These are phyloP conservation scores for Lactarius indigo DNA, from an alignment of 768 basidiomycete species.

Conservation along the genomic window DNA sequence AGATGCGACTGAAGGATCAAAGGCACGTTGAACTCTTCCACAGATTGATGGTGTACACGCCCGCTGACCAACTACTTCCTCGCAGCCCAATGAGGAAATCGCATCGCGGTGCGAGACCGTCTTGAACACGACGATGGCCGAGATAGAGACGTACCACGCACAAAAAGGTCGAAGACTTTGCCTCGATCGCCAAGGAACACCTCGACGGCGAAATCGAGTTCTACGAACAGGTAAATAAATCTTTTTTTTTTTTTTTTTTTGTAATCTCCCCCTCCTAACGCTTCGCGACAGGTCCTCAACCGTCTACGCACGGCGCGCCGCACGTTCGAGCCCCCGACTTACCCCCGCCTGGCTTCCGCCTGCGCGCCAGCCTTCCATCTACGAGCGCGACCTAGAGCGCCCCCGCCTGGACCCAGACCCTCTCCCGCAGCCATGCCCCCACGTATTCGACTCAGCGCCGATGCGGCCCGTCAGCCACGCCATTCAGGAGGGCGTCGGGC, in stretches of 20 bases:
- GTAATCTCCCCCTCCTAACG: background rate
- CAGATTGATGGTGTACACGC: background rate
- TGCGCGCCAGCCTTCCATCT: constrained; percentile 66
- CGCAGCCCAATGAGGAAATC: constrained; percentile 58
- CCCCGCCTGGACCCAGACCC: constrained; percentile 44
- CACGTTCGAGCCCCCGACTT: constrained; percentile 48
- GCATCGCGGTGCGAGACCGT: constrained; percentile 82
- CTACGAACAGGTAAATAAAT: constrained; percentile 57
- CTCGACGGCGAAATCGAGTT: constrained; percentile 76
- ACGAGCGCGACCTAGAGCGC: constrained; percentile 68
- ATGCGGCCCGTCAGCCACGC: constrained; percentile 74
- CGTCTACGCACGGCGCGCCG: constrained; percentile 56
- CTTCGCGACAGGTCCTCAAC: constrained; percentile 44
- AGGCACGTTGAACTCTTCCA: constrained; percentile 29
- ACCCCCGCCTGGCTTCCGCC: constrained; percentile 44
- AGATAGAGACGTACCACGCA: constrained; percentile 75
- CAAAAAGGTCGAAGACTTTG: constrained; percentile 72
- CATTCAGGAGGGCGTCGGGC: constrained; percentile 67
- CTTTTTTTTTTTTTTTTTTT: background rate
- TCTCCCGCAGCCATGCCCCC: constrained; percentile 72
- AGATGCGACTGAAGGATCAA: constrained; percentile 43
- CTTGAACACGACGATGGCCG: constrained; percentile 83
- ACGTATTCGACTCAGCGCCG: constrained; percentile 71
- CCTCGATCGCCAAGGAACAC: constrained; percentile 55
- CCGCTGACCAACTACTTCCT: background rate